phyloP scores from a whole-genome alignment of 169 alveolate genomes.

The Amoebophrya sp. region DNA sequence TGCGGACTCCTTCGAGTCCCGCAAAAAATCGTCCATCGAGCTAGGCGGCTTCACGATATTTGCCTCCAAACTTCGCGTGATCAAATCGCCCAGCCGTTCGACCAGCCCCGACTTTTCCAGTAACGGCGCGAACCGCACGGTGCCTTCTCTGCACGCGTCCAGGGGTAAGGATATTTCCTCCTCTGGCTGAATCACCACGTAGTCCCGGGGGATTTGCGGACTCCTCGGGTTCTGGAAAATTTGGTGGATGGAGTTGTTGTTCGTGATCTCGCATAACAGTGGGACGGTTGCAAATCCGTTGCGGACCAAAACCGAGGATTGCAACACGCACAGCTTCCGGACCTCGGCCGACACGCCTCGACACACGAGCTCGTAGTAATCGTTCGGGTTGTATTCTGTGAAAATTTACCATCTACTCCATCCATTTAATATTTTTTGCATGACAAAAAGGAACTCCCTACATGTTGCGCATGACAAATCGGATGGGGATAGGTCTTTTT shows the following conservation, averaged over 20 bases:
- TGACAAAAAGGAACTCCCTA: too few species aligned
- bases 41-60: too few species aligned
- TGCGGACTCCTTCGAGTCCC: too few species aligned
- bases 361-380: neutral
- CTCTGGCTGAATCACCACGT: neutral
- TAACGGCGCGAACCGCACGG: neutral
- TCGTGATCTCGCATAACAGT: neutral
- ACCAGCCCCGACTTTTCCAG: neutral
- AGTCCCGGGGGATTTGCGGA: neutral
- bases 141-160: neutral
- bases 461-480: too few species aligned
- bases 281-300: neutral
- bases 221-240: neutral
- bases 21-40: too few species aligned
- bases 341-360: neutral
- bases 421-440: too few species aligned
- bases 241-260: too few species aligned
- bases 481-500: too few species aligned
- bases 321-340: neutral
- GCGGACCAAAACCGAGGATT: neutral
- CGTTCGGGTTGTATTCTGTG: too few species aligned
- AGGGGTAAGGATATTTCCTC: neutral
- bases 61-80: too few species aligned
- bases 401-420: too few species aligned
- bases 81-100: too few species aligned